Evolutionary conservation across 305 asterid species (phyloP).

Genomic region (Fraxinus albicans): DNA sequence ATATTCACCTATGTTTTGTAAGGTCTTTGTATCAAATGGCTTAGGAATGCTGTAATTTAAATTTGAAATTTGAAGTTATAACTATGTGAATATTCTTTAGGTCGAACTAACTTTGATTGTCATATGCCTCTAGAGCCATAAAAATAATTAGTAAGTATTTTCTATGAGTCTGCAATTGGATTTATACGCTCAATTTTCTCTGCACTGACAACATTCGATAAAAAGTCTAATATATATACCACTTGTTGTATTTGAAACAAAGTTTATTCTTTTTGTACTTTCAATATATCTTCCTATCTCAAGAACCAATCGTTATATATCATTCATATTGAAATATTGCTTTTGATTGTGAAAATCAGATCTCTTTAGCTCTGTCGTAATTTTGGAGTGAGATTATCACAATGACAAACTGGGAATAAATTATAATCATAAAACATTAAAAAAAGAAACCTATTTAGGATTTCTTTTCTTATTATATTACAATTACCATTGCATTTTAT

Average conservation of each 20-base stretch:
- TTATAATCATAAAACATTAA: background rate
- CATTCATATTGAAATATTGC: background rate
- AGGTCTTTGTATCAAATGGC: background rate
- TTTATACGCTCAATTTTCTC: constrained; percentile 87
- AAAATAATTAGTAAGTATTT: background rate
- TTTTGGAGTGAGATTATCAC: too few relatives aligned
- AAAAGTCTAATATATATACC: constrained; percentile 53
- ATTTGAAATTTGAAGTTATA: background rate
- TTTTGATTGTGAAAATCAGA: background rate
- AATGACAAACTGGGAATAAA: background rate
- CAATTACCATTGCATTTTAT: background rate
- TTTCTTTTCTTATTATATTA: background rate
- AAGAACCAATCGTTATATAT: background rate
- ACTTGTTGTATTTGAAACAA: constrained; percentile 77
- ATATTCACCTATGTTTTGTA: background rate
- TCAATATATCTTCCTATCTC: background rate
- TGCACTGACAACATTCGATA: constrained; percentile 54
- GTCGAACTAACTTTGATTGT: background rate
- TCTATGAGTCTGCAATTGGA: constrained; percentile 58
- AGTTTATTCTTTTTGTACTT: constrained; percentile 40
- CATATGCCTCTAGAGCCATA: background rate
- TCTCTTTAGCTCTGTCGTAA: background rate
- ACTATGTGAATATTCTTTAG: background rate
- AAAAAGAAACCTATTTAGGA: background rate
- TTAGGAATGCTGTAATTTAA: constrained; percentile 7